phyloP scores from a whole-genome alignment of 345 rosid species.

The Rhizophora mangle region DNA sequence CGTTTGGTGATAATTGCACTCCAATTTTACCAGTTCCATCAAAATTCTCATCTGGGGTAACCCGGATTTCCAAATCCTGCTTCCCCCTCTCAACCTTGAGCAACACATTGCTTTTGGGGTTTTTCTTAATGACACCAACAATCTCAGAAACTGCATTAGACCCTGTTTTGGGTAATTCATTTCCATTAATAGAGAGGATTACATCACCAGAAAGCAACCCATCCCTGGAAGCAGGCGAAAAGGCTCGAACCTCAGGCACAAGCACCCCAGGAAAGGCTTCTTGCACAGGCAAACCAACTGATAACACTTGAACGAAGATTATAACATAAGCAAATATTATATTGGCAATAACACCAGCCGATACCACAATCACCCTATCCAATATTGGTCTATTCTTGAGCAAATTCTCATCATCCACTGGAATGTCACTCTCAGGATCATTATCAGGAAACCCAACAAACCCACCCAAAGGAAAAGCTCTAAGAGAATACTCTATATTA shows the following conservation, averaged over 20 bases:
- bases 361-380: conserved; percentile 76
- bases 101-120: conserved; percentile 58
- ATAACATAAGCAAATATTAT: conserved; percentile 74
- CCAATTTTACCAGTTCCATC: conserved; percentile 92
- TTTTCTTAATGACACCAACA: conserved; percentile 62
- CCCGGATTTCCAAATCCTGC: conserved; percentile 50
- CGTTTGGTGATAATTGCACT: conserved; percentile 81
- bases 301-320: conserved; percentile 71
- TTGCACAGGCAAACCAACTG: conserved; percentile 93
- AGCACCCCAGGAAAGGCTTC: conserved; percentile 88
- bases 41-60: conserved; percentile 74
- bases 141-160: conserved; percentile 62
- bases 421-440: conserved; percentile 86
- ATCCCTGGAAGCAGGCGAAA: conserved; percentile 88
- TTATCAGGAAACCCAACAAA: conserved; percentile 97
- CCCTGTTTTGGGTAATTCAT: conserved; percentile 48
- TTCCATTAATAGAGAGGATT: conserved; percentile 61
- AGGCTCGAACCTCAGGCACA: conserved; percentile 76
- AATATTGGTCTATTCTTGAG: conserved; percentile 85
- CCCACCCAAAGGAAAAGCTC: conserved; percentile 93
- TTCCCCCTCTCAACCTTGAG: conserved; percentile 59
- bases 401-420: conserved; percentile 70
- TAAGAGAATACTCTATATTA: conserved; percentile 80
- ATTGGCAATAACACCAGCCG: conserved; percentile 92
- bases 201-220: conserved; percentile 88